Evolutionary conservation across 225 moss, liverwort and hornwort genomes (phyloP), one percentile per base, ranked within the genome.

Genomic region (Marchantia polymorpha): DNA sequence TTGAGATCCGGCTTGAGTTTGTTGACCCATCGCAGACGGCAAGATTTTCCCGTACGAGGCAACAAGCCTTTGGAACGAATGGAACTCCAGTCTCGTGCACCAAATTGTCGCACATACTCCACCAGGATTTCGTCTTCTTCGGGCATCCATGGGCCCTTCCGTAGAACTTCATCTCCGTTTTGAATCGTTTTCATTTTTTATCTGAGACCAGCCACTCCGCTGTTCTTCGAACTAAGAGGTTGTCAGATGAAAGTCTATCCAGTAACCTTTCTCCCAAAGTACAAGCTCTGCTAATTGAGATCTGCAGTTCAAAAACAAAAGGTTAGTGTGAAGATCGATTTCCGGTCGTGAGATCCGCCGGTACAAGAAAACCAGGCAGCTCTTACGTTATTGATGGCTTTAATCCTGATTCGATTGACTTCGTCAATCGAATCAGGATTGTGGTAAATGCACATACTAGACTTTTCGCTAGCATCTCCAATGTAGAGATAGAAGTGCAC

Each of bases 1-100:
- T 97, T 97, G 13, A 97, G 93, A 85, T 97, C 96, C 69, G 96
- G 96, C 81, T 97, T 97, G 78, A 97, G 96, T 83, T 97, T 97
- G 76, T 97, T 97, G 86, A 97, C 96, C 96, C 96, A 97, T 14
- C 96, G 91, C 73, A 97, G 85, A 5, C 94, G 91, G 30, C 96
- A 97, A 19, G 94, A 94, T 78, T 97, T 97, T 11, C 96, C 96
- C 29, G 96, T 94, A 26, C 94, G 89, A 10, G 96, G 96, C 20
- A 97, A 83, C 23, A 97, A 85, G 10, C 96, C 94, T 87, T 97
- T 97, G 20, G 96, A 94, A 13, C 94, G 90, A 72, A 97, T 97
- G 1, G 96, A 97, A 78, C 96, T 97, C 96, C 96, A 97, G 81
- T 97, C 96, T 0, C 91, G 85, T 0, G 96, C 96, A 75, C 96